Percentiles rank a stretch among this genome's conserved stretches.
Evolutionary conservation across 2,329 filamentous ascomycete species (phyloP).

Genomic region (Colletotrichum tropicale): DNA sequence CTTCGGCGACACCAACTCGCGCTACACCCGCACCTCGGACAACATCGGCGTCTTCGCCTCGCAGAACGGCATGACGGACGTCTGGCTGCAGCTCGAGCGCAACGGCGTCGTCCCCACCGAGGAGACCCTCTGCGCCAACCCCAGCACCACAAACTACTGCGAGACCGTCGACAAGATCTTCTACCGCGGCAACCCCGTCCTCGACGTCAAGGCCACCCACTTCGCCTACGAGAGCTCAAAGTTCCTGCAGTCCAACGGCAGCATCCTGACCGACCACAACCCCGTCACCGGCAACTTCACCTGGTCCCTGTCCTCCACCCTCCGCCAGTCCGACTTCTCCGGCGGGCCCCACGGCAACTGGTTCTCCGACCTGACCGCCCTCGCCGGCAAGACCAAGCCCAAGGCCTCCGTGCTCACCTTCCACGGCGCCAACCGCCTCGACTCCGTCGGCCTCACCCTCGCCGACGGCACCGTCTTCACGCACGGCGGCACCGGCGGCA

Average conservation of each 20-base stretch:
- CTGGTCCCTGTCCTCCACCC: slow-evolving; percentile 39
- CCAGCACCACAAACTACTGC: slow-evolving; percentile 56
- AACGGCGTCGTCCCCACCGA: slow-evolving; percentile 48
- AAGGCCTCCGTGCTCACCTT: slow-evolving; percentile 46
- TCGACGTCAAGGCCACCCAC: slow-evolving; percentile 49
- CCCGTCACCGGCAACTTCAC: slow-evolving; percentile 62
- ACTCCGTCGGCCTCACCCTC: slow-evolving; percentile 53
- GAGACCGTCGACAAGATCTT: slow-evolving; percentile 73
- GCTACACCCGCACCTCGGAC: slow-evolving; percentile 63
- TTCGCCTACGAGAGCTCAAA: slow-evolving; percentile 60
- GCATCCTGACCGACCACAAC: slow-evolving; percentile 68
- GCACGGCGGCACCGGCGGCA: slow-evolving; percentile 61
- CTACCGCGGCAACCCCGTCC: slow-evolving; percentile 55
- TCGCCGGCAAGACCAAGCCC: slow-evolving; percentile 35
- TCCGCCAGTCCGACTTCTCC: slow-evolving; percentile 49
- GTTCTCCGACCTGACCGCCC: slow-evolving; percentile 58
- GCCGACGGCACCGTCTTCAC: slow-evolving; percentile 50
- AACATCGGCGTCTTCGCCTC: slow-evolving; percentile 54
- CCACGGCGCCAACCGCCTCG: slow-evolving; percentile 52
- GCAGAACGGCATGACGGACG: slow-evolving; percentile 58
- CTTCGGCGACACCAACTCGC: slow-evolving; percentile 69
- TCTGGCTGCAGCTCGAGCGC: slow-evolving; percentile 62
- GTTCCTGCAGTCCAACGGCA: slow-evolving; percentile 63
- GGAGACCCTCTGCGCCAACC: slow-evolving; percentile 61
- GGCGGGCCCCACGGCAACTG: slow-evolving; percentile 56